These are phyloP conservation scores for Somion occarium DNA, from an alignment of 1,284 basidiomycete genomes.

Conservation along the genomic window DNA sequence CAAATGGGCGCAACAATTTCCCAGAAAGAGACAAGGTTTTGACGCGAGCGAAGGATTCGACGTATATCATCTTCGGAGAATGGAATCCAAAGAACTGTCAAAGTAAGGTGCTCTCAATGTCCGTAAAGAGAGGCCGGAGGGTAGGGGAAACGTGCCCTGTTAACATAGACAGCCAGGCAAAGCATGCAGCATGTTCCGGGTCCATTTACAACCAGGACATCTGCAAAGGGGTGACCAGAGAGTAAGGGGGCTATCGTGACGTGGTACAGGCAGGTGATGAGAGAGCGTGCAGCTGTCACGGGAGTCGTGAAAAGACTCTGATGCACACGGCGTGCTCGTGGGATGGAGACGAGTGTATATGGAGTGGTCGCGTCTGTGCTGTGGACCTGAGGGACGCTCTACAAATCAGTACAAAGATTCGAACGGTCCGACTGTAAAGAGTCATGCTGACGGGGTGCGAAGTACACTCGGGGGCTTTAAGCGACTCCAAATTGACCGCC, in stretches of 20 bases:
- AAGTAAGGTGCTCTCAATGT: constrained; percentile 5
- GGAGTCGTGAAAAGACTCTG: constrained; percentile 71
- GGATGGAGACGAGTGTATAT: constrained; percentile 63
- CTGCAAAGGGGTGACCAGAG: constrained; percentile 46
- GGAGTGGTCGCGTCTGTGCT: constrained; percentile 14
- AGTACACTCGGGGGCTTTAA: constrained; percentile 23
- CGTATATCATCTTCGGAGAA: constrained; percentile 78
- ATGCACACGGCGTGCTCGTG: constrained; percentile 82
- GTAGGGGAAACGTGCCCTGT: constrained; percentile 53
- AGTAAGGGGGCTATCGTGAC: constrained; percentile 48
- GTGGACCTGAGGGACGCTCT: constrained; percentile 9
- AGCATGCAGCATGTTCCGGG: constrained; percentile 92
- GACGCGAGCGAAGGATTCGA: constrained; percentile 95
- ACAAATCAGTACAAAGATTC: constrained; percentile 9
- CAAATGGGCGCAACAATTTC: constrained; percentile 73
- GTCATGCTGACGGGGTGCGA: constrained; percentile 18
- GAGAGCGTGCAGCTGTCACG: constrained; percentile 57
- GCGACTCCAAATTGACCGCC: constrained; percentile 60
- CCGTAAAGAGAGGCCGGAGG: constrained; percentile 6
- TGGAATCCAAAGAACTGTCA: constrained; percentile 70
- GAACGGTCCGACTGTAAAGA: constrained; percentile 10
- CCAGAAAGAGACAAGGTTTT: constrained; percentile 80
- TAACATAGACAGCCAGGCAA: constrained; percentile 67
- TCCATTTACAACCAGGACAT: constrained; percentile 88
- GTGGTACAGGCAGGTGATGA: constrained; percentile 53